These are phyloP conservation scores for Stenocarpella maydis DNA, from an alignment of 2,329 filamentous ascomycete species.

Conservation along the genomic window DNA sequence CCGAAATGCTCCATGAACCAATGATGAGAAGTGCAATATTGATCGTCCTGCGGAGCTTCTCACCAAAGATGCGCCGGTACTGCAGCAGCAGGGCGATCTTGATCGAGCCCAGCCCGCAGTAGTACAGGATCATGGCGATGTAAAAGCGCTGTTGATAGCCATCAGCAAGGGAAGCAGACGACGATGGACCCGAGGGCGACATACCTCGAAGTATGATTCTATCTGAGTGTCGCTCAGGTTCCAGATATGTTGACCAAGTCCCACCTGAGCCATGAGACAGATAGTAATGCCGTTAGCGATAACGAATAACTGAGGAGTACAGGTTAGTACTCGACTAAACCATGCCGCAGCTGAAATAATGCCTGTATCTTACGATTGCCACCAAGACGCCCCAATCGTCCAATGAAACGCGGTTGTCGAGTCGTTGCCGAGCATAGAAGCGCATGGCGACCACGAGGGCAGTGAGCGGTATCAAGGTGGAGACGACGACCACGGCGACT, in stretches of 20 bases:
- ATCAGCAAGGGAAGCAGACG: neutral
- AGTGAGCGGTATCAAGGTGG: slow-evolving; percentile 4
- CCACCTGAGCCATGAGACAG: slow-evolving; percentile 16
- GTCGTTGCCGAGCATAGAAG: slow-evolving; percentile 9
- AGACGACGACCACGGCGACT: neutral
- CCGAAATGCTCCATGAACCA: slow-evolving; percentile 6
- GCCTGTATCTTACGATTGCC: neutral
- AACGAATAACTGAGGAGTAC: neutral
- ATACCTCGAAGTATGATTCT: slow-evolving; percentile 18
- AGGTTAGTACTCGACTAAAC: neutral
- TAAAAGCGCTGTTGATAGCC: slow-evolving; percentile 10
- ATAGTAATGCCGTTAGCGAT: neutral
- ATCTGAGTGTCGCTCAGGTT: neutral
- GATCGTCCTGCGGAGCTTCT: neutral
- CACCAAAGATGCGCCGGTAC: slow-evolving; percentile 20
- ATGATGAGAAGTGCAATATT: neutral
- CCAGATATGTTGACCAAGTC: slow-evolving; percentile 21
- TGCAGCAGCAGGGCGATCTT: slow-evolving; percentile 19
- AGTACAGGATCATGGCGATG: slow-evolving; percentile 25
- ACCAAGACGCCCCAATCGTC: slow-evolving; percentile 11
- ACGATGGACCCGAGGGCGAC: accelerated
- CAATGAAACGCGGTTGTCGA: neutral
- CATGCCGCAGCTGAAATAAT: too few relatives aligned
- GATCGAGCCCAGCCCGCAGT: slow-evolving; percentile 12
- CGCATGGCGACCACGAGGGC: slow-evolving; percentile 7